Evolutionary conservation across 2,329 filamentous ascomycete species (phyloP), one percentile per base, ranked within the genome.

Genomic region (Berkeleyomyces rouxiae): DNA sequence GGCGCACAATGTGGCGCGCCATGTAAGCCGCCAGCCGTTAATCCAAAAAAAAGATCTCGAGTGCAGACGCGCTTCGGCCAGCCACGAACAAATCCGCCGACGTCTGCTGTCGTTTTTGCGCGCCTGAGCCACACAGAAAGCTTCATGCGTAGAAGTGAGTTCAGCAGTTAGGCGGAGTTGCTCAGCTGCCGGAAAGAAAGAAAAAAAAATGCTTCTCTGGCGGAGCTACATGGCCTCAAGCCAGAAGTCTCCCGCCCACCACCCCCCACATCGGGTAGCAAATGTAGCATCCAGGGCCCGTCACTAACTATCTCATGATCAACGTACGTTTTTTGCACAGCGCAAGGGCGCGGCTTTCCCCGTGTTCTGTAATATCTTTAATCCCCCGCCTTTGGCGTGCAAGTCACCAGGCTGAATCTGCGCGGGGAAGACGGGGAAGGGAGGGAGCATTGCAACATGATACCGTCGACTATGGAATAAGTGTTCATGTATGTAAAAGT

Each of bases 301-400:
- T 23, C 23, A 23, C 23, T 23, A 31, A 55, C 11, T 39, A 63
- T 63, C 53, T 63, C 53, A 59, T 47, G 61, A 63, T 49, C 44
- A 63, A 63, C 53, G 46, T 58, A 63, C 55, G 61, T 63, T 58
- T 58, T 46, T 58, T 31, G 11, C 36, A 6, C 23, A 13, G 36
- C 11, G 49, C 49, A 55, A 55, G 49, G 33, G 37, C 49, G 7
- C 36, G 49, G 33, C 13, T 13, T 55, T 55, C 49, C 36, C 49
- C 49, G 33, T 39, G 9, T 39, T 55, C 31, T 55, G 49, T n/a
- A 55, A 37, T 55, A n/a, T 33, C 10, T 13, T 36, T 6, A 55
- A 13, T 55, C 23, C 31, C 33, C 33, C 6, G 36, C 49, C 11
- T 55, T 55, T 13, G n/a, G 10, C 10, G 33, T 11, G n/a, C 31